Evolutionary conservation across 2,329 filamentous ascomycete species (phyloP).

Genomic region (Alternaria panax): DNA sequence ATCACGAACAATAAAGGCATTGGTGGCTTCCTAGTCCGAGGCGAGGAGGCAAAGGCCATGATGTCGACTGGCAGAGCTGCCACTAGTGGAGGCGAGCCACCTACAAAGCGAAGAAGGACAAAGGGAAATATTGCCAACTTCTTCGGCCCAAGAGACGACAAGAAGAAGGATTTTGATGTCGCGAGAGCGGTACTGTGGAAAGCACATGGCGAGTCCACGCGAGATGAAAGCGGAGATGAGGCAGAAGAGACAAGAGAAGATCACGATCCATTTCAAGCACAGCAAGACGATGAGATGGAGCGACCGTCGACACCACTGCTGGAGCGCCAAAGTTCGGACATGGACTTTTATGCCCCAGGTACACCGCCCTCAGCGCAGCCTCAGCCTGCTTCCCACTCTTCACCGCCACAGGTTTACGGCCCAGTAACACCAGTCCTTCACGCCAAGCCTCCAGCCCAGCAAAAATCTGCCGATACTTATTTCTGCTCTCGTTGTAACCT

Average conservation of each 20-base stretch:
- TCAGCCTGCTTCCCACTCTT: constrained; percentile 8
- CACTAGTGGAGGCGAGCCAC: constrained; percentile 28
- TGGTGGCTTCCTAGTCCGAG: constrained; percentile 79
- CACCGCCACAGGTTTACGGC: constrained; percentile 12
- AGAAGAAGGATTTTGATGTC: constrained; percentile 44
- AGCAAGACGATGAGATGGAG: constrained; percentile 19
- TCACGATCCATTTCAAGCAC: constrained; percentile 20
- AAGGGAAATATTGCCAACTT: constrained; percentile 50
- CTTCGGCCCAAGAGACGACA: constrained; percentile 42
- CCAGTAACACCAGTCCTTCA: constrained; percentile 6
- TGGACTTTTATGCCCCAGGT: constrained; percentile 15
- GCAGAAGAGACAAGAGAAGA: constrained; percentile 19
- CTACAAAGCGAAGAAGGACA: constrained; percentile 40
- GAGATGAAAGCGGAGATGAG: constrained; percentile 33
- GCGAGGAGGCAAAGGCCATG: constrained; percentile 63
- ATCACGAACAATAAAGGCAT: constrained; percentile 86
- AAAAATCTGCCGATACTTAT: constrained; percentile 46
- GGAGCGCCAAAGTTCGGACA: constrained; percentile 12
- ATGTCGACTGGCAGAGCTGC: constrained; percentile 26
- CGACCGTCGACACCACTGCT: constrained; percentile 25
- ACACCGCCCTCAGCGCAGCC: constrained; percentile 48
- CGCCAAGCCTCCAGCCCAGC: constrained; percentile 16
- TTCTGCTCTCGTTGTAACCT: constrained; percentile 72
- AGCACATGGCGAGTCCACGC: constrained; percentile 37
- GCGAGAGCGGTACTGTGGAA: constrained; percentile 40